Evolutionary conservation across 2,329 filamentous ascomycete species (phyloP).

Genomic region (Chrysoporthe deuterocubensis): DNA sequence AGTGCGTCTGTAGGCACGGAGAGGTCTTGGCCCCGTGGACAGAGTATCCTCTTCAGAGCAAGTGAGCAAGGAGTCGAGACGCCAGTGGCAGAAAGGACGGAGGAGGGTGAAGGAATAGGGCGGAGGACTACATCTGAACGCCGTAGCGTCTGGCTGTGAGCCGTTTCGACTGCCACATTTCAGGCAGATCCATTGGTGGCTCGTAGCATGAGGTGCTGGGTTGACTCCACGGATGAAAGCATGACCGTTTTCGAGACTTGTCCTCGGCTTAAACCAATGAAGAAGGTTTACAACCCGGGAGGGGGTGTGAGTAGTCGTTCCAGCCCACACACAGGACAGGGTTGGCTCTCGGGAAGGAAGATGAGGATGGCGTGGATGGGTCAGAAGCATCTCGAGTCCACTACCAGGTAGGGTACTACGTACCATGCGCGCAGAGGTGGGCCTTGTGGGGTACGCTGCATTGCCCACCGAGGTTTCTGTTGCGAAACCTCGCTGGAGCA

Average conservation of each 20-base stretch:
- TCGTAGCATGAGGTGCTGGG: constrained; percentile 48
- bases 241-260: constrained; percentile 53
- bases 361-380: constrained; percentile 27
- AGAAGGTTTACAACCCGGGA: constrained; percentile 30
- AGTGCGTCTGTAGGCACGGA: background rate
- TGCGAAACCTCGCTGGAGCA: constrained; percentile 30
- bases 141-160: constrained; percentile 36
- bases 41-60: constrained; percentile 24
- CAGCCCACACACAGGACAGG: constrained; percentile 13
- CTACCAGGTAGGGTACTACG: constrained; percentile 9
- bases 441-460: constrained; percentile 17
- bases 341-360: constrained; percentile 24
- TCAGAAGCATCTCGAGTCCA: constrained; percentile 11
- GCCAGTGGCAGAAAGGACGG: constrained; percentile 17
- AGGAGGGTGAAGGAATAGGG: constrained; percentile 28
- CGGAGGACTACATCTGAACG: constrained; percentile 15
- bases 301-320: constrained; percentile 28
- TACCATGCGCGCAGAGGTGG: background rate
- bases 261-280: constrained; percentile 44
- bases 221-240: constrained; percentile 54
- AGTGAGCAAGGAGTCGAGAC: background rate
- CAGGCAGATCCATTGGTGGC: constrained; percentile 47
- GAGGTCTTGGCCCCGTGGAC: constrained; percentile 8
- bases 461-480: constrained; percentile 30
- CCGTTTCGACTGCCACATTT: constrained; percentile 47